Evolutionary conservation across 2,329 filamentous ascomycete genomes (phyloP), one percentile per base, ranked within the genome.

Genomic region (Aureobasidium sp.): DNA sequence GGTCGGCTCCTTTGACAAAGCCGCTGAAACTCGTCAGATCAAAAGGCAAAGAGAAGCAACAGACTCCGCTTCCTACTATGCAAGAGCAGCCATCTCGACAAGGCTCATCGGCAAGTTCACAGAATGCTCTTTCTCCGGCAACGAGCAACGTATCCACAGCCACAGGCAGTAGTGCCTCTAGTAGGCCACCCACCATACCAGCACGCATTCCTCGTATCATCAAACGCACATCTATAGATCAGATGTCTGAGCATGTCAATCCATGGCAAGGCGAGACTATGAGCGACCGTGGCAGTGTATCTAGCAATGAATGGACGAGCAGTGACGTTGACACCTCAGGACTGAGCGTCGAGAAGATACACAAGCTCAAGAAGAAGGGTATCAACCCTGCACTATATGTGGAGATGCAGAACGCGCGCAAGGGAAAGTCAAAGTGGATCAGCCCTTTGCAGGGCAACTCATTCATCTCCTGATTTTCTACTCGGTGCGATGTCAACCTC

Each of bases 391-490:
- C 69, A 8, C 56, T 75, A 44, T 74, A 70, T 56, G 68, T 70
- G 12, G 73, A 76, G 61, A 75, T 75, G 72, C 70, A 72, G 57
- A 69, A 71, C 22, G 70, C 68, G 19, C 65, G 66, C 49, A 71
- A 69, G 51, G 69, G 70, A 1, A 60, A 66, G 40, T 27, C 34
- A 22, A 53, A 53, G 8, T 53, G 51, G 40, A 32, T 53, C 6
- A 53, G 40, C 29, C 51, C 51, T 22, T 32, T 53, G 32, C 38
- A 47, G 95, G 83, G 65, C 85, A 86, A 63, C 95, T 88, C 2
- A 89, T 88, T 66, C 94, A 87, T 66, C 85, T 88, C 75, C 97
- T 98, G 79, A 98, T 97, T 11, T 10, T 45, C 17, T 34, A n/a
- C n/a, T n/a, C n/a, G n/a, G n/a, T n/a, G n/a, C n/a, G n/a, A n/a